Evolutionary conservation across 345 rosid genomes (phyloP), one percentile per base, ranked within the genome.

Genomic region (Limnanthes douglasii): DNA sequence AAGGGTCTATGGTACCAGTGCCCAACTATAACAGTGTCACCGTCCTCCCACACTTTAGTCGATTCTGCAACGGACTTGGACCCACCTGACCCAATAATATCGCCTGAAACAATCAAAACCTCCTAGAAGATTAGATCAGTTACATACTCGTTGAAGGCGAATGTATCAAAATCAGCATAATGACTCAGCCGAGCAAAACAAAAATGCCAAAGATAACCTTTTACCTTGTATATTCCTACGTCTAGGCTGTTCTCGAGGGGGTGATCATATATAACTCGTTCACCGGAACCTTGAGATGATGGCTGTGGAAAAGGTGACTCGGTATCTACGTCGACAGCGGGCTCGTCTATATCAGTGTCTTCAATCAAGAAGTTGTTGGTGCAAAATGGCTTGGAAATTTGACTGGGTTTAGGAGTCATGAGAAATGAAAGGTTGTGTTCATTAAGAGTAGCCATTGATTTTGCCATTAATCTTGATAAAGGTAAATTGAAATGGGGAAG

Each of bases 21-120:
- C 75, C 92, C 18, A 90, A 33, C 5, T 86, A 62, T 48, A 90
- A 64, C 27, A 80, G 51, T 6, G 94, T 80, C 11, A 77, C 34
- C 12, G 42, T 32, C 36, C 46, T 53, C 4, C 98, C 96, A 50
- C 49, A 67, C 65, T 33, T 80, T 39, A 90, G 47, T 65, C 29
- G 74, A 72, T 84, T 90, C 77, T 68, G 86, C 18, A 80, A 2
- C 3, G 95, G 98, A 12, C 31, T 45, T 61, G 66, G 86, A 48
- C 96, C 94, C 16, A 77, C 96, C 64, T 62, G 78, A 40, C 98
- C 98, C 51, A 90, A 76, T 54, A 90, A 36, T 34, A 90, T 84
- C 12, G 98, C 96, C 98, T 84, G 43, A 16, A 63, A 49, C n/a
- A n/a, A 38, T 12, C 25, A 39, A 5, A n/a, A n/a, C n/a, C n/a